These are phyloP conservation scores for Geum urbanum DNA, from an alignment of 306 rosid species.

Conservation along the genomic window DNA sequence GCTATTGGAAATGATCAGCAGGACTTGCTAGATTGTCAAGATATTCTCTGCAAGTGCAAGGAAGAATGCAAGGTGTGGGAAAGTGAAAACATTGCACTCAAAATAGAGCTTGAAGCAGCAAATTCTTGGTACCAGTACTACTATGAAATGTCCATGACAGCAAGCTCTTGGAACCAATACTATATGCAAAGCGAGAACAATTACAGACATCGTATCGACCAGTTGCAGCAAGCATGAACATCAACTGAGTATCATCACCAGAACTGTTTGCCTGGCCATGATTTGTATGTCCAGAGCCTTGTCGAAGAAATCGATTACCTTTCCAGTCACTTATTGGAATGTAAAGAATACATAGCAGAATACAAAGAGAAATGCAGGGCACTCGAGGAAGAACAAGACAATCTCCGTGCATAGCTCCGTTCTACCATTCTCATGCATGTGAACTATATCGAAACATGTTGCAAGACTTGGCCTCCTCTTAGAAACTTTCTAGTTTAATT, in stretches of 20 bases:
- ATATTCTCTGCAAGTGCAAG: not conserved
- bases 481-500: not conserved
- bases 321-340: not conserved
- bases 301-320: not conserved
- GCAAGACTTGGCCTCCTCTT: not conserved
- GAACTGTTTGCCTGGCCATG: not conserved
- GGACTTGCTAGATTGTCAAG: not conserved
- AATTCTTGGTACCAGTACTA: not conserved
- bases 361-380: not conserved
- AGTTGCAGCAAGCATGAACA: too few species aligned
- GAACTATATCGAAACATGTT: constrained; percentile 9
- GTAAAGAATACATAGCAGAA: too few species aligned
- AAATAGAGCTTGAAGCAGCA: not conserved
- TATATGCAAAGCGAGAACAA: not conserved
- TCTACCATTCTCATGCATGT: not conserved
- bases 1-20: not conserved
- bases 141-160: not conserved
- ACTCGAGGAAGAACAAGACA: not conserved
- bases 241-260: too few species aligned
- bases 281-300: not conserved
- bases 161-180: not conserved
- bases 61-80: not conserved
- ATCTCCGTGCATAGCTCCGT: constrained; percentile 5
- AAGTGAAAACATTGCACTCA: not conserved
- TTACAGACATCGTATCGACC: too few species aligned